Evolutionary conservation across 305 asterid species (phyloP), one percentile per base, ranked within the genome.

Genomic region (Fraxinus velutina): DNA sequence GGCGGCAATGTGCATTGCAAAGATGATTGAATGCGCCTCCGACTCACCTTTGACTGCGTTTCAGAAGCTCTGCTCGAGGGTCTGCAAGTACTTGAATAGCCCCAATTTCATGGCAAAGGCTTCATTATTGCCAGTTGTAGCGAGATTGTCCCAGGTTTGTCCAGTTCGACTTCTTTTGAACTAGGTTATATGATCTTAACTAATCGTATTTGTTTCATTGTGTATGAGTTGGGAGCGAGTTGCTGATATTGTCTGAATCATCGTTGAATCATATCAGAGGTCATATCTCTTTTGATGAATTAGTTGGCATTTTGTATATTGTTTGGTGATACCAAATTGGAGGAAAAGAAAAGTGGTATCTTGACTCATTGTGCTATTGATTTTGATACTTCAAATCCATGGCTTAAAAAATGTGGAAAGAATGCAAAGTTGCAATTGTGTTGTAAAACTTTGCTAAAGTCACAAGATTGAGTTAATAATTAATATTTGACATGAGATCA

Each of bases 31-130:
- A 29, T 90, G 90, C 79, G 97, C 98, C 30, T 81, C 92, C 1
- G 92, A 87, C 42, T 90, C 94, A 0, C 98, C 98, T 33, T 78
- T 89, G 82, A 71, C 64, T 33, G 86, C 95, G 10, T 91, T 96
- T 84, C 98, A 92, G 93, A 96, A 92, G 91, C 92, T 94, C 19
- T 91, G 97, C 62, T 80, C 91, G 2, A 92, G 96, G 93, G 94
- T 96, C 37, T 91, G 93, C 89, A 94, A 96, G 94, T 91, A 88
- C 84, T 86, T 96, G 84, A 93, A 89, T 79, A 91, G 88, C 52
- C 90, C 94, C 2, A 94, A 92, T 88, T 96, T 91, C 88, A 85
- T 92, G 90, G 97, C 99, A 0, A 94, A 94, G 80, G 97, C 99
- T 76, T 87, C 98, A 1, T 78, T 96, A 75, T 89, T 96, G 97